Evolutionary conservation across 2,329 filamentous ascomycete species (phyloP), one percentile per base, ranked within the genome.

Genomic region (Trichoderma oligosporum): DNA sequence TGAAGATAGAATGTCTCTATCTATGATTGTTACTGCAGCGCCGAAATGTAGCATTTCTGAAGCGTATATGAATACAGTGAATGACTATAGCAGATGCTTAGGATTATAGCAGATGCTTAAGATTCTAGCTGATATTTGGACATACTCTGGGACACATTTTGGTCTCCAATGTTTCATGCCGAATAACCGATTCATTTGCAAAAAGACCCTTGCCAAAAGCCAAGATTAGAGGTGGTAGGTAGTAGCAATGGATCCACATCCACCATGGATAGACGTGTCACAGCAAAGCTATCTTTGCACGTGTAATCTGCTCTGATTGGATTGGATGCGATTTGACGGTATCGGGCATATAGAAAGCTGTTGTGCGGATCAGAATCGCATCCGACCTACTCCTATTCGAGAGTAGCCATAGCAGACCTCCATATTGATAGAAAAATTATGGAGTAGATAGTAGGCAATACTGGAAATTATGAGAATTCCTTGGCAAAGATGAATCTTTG

Each of bases 111-210:
- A n/a, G n/a, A n/a, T n/a, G n/a, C n/a, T 20, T 41, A 2, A 41
- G 18, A 41, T 41, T 12, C 9, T 11, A 41, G 14, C 4, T n/a
- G n/a, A n/a, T 20, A 49, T 11, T 8, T n/a, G 25, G 4, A 16
- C 24, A 4, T 20, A 29, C 12, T 20, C 18, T 22, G 24, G n/a
- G n/a, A n/a, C n/a, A 31, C 11, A 11, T 31, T 11, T 31, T 31
- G 27, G 27, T 11, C 27, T 8, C 36, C 27, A 24, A 16, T 16
- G 2, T 16, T n/a, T 24, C 18, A 41, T 52, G 49, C 49, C 49
- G 49, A 35, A 6, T 53, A 42, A 42, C 49, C 49, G 49, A 24
- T 24, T 44, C 27, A 44, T 53, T 33, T 53, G 29, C 49, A 53
- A 53, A 44, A 53, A 53, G 38, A 22, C 49, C 49, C 29, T 24